phyloP scores from a whole-genome alignment of 176 grass and related monocot species.

The Avena eriantha region DNA sequence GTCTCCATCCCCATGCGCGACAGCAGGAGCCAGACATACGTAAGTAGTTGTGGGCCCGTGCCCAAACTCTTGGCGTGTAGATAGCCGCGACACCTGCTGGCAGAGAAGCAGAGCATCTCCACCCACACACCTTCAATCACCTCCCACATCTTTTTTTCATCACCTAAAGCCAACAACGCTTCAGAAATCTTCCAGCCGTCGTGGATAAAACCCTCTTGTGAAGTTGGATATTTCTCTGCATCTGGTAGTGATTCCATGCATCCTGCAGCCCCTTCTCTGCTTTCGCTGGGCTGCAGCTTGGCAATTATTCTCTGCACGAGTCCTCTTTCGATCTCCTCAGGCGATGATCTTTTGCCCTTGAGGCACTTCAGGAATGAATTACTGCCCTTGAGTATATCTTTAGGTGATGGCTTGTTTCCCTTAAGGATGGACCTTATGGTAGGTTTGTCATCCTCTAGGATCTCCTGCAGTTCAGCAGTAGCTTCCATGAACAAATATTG shows the following conservation, averaged over 20 bases:
- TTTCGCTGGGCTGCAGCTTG: not conserved
- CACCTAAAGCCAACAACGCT: not conserved
- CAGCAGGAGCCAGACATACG: not conserved
- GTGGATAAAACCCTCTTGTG: not conserved
- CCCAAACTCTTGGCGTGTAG: not conserved
- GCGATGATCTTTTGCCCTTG: not conserved
- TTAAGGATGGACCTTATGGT: not conserved
- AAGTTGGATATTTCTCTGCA: not conserved
- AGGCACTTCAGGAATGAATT: no score
- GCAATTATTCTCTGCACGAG: not conserved
- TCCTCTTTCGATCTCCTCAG: not conserved
- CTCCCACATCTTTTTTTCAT: not conserved
- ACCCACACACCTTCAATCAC: not conserved
- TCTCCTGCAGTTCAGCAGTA: not conserved
- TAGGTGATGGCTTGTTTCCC: not conserved
- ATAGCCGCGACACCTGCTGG: not conserved
- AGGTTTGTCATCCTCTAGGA: not conserved
- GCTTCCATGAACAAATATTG: not conserved
- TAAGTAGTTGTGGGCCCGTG: not conserved
- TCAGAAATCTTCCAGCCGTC: not conserved
- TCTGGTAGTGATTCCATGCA: not conserved
- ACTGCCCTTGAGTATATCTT: not conserved
- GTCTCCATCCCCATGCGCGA: not conserved
- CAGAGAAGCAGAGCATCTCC: not conserved
- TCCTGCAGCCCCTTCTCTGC: not conserved